Conservation (phyloP, 2,329 filamentous ascomycete genomes). For the Cytospora piceae region DNA sequence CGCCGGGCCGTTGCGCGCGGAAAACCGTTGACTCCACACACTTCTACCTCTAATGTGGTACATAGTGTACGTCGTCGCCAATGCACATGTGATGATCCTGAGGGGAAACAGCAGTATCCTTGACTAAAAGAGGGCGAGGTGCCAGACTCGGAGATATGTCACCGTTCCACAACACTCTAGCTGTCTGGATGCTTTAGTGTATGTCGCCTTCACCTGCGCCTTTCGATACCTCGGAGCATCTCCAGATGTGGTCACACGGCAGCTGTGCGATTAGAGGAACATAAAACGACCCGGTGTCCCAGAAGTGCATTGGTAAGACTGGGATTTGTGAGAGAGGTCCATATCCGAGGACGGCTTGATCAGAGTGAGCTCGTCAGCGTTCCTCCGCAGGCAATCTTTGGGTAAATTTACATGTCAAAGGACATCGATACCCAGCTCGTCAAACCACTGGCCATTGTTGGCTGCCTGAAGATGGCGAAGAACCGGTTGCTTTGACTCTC, state of each 20-base stretch:
- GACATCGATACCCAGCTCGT: neutral
- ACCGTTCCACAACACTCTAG: neutral
- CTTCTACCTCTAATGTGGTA: neutral
- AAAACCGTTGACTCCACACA: neutral
- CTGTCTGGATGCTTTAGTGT: neutral
- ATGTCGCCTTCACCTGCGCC: too few species aligned
- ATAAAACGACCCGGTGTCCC: neutral
- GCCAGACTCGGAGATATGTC: neutral
- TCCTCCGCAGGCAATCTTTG: neutral
- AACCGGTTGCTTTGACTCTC: neutral
- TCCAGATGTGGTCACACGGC: neutral
- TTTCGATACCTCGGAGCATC: too few species aligned
- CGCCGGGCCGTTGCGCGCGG: conserved; percentile 1
- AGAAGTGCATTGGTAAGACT: neutral
- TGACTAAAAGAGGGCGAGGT: neutral
- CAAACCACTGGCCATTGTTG: neutral
- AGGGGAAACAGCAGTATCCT: neutral
- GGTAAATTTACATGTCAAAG: neutral
- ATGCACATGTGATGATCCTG: neutral
- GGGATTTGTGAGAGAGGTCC: neutral
- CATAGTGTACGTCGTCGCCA: too few species aligned
- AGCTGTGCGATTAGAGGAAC: neutral
- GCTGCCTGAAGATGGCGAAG: neutral
- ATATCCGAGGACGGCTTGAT: neutral
- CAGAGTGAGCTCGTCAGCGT: neutral